Percentiles rank a stretch among this genome's conserved stretches.
Evolutionary conservation across 1,284 basidiomycete genomes (phyloP).

Genomic region (Microbotryum violaceum): DNA sequence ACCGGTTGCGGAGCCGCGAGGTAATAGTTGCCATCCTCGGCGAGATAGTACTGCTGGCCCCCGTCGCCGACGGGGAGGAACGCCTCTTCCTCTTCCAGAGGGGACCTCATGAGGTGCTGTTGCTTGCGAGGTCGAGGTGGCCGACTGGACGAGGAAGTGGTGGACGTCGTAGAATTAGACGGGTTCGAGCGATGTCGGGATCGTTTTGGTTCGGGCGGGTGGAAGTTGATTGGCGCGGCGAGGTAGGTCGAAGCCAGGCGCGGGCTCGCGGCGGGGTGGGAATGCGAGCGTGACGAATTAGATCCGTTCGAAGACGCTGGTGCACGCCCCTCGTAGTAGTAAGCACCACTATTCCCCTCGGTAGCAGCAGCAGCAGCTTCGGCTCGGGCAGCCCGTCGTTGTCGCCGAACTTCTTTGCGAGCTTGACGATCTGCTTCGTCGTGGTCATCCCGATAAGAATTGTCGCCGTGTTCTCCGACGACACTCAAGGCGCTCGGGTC

Average conservation of each 20-base stretch:
- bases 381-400: too few species aligned
- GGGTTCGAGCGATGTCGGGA: conserved; percentile 12
- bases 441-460: neutral
- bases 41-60: conserved; percentile 3
- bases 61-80: neutral
- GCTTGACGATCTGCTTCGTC: too few species aligned
- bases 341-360: too few species aligned
- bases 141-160: conserved; percentile 1
- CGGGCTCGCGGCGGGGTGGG: too few species aligned
- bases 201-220: neutral
- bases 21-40: neutral
- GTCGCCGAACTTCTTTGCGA: too few species aligned
- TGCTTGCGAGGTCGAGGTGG: neutral
- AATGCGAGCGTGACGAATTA: too few species aligned
- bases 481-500: too few species aligned
- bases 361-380: too few species aligned
- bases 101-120: neutral
- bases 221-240: conserved; percentile 1
- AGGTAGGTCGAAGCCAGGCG: neutral
- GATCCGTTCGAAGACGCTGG: too few species aligned
- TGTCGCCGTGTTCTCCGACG: neutral
- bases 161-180: conserved; percentile 10
- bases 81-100: neutral
- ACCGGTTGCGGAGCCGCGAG: too few species aligned
- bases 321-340: too few species aligned